These are phyloP conservation scores for Phytophthora pini DNA, from an alignment of 352 stramenopile species.

Conservation along the genomic window DNA sequence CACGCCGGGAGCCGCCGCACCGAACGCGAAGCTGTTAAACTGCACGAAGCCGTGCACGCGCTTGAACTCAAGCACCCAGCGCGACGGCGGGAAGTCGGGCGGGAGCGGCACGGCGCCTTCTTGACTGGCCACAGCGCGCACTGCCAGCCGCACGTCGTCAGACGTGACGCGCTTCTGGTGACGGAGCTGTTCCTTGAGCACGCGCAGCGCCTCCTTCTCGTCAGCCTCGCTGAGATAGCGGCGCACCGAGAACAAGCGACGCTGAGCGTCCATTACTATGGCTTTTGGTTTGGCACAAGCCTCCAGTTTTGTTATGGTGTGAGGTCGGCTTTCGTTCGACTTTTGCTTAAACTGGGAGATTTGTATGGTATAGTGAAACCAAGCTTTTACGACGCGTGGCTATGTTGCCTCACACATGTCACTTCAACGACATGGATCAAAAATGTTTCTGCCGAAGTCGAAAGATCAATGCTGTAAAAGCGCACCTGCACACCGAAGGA, in stretches of 20 bases:
- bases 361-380: too few relatives aligned
- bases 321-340: constrained; percentile 11
- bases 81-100: constrained; percentile 52
- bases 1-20: not conserved
- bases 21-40: constrained; percentile 34
- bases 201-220: constrained; percentile 45
- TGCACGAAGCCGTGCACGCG: constrained; percentile 53
- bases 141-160: constrained; percentile 56
- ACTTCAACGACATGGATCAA: not conserved
- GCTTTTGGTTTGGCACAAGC: not conserved
- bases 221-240: constrained; percentile 39
- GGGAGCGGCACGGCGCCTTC: constrained; percentile 38
- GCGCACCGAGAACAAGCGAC: constrained; percentile 6
- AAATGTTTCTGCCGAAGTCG: not conserved
- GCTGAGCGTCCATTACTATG: not conserved
- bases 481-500: not conserved
- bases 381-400: not conserved
- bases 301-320: not conserved
- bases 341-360: not conserved
- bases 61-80: constrained; percentile 62
- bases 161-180: constrained; percentile 52
- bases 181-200: constrained; percentile 49
- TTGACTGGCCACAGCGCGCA: constrained; percentile 52
- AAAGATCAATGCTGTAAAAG: not conserved
- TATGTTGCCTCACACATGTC: not conserved